Percentiles rank a stretch among this genome's conserved stretches.
These are phyloP conservation scores for Effrenium voratum DNA, from an alignment of 73 alveolate species.

Conservation along the genomic window DNA sequence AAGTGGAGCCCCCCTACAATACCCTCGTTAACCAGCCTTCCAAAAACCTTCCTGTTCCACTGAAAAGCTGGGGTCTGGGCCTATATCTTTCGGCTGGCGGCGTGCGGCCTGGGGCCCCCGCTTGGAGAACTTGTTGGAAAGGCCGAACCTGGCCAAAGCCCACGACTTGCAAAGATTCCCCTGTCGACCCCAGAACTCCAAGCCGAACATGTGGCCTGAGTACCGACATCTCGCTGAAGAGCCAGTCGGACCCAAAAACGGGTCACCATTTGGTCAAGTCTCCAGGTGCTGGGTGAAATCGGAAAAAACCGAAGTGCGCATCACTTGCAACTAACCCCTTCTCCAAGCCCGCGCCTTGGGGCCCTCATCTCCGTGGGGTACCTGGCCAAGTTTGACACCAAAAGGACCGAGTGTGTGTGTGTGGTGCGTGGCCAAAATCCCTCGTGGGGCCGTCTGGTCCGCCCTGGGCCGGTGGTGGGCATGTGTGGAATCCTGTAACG, in stretches of 20 bases:
- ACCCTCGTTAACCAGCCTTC: background rate
- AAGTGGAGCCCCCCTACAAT: background rate
- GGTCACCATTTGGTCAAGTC: too few species aligned
- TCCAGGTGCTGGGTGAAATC: too few species aligned
- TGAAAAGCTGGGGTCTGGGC: too few species aligned
- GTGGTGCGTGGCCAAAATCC: too few species aligned
- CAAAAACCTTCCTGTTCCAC: too few species aligned
- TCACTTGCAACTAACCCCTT: background rate
- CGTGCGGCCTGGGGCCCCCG: background rate
- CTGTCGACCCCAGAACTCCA: background rate
- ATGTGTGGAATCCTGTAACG: too few species aligned
- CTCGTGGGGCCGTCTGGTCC: too few species aligned
- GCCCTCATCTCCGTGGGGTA: constrained; percentile 57
- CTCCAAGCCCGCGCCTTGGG: constrained; percentile 2
- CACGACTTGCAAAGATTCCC: too few species aligned
- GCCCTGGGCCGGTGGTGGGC: too few species aligned
- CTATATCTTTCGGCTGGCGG: background rate
- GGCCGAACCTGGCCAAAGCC: constrained; percentile 5
- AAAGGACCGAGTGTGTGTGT: too few species aligned
- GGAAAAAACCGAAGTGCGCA: background rate
- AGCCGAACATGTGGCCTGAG: background rate
- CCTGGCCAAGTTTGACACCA: too few species aligned
- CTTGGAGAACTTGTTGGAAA: constrained; percentile 75
- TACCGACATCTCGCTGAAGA: background rate
- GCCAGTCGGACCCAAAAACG: too few species aligned